Evolutionary conservation across 2,329 filamentous ascomycete species (phyloP).

Genomic region (Fusarium aywerte): DNA sequence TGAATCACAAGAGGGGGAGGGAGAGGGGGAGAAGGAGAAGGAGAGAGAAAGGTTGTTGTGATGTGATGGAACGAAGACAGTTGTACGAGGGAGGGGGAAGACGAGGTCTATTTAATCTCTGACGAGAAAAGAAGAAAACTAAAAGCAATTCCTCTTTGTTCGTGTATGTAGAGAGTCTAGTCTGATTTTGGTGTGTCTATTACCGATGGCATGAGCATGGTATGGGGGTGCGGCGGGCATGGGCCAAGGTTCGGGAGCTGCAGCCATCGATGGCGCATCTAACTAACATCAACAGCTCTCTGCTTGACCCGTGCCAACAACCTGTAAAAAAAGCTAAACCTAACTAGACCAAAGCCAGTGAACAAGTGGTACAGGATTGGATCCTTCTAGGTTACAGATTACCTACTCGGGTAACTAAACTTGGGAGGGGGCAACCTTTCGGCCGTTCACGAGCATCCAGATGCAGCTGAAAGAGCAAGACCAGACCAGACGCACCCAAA

Average conservation of each 20-base stretch:
- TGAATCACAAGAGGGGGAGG: constrained; percentile 22
- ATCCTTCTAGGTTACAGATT: constrained; percentile 17
- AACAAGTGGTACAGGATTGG: constrained; percentile 12
- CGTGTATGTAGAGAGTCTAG: neutral
- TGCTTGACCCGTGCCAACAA: neutral
- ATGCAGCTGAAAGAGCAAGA: neutral
- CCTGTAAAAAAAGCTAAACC: neutral
- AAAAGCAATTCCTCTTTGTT: neutral
- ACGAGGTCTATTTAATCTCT: constrained; percentile 44
- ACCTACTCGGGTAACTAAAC: constrained; percentile 25
- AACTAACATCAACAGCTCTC: neutral
- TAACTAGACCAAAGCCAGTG: constrained; percentile 4
- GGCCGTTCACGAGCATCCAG: constrained; percentile 34
- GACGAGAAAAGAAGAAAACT: constrained; percentile 25
- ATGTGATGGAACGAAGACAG: constrained; percentile 35
- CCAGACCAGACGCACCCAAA: no score
- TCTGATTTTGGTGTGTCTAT: neutral
- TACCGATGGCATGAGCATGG: constrained; percentile 1
- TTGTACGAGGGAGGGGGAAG: constrained; percentile 39
- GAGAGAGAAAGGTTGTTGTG: constrained; percentile 35
- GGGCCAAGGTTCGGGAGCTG: constrained; percentile 2
- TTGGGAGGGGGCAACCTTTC: constrained; percentile 13
- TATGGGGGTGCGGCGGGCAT: no score
- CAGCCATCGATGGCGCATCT: neutral
- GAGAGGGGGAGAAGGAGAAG: neutral